Evolutionary conservation across 2,329 filamentous ascomycete species (phyloP), one percentile per base, ranked within the genome.

Genomic region (Pseudogymnoascus verrucosus): DNA sequence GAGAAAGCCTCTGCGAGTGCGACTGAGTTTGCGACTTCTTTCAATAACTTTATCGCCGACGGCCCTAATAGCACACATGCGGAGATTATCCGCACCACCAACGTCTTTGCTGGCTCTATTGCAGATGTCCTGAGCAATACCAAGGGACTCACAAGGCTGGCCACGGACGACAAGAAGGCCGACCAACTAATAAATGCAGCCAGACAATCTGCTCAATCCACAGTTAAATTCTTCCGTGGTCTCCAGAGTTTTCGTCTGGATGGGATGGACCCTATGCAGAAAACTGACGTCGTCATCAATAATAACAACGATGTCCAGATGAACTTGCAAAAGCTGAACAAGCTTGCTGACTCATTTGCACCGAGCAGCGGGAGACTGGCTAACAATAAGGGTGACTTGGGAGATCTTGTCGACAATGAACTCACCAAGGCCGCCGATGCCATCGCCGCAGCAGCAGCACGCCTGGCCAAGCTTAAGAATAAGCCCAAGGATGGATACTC

Each of bases 1-100:
- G 95, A 99, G 74, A 99, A 98, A 79, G 93, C 95, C 0, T 95
- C 93, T 6, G 87, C 92, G 8, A 96, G 88, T 68, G 91, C 95
- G 11, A 98, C 96, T 76, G 95, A 99, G 74, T 99, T 99, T 76
- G 95, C 93, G 1, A 98, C 93, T 0, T 89, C 95, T 0, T 99
- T 98, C 82, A 99, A 97, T 80, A 96, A 96, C 77, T 98, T 96
- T 76, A 96, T 99, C 71, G 95, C 93, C 6, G 95, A 99, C 73
- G 95, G 95, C 0, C 93, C 93, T 4, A 96, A 93, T 75, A 91
- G 90, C 73, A 88, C 87, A 8, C 91, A 97, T 72, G 85, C 89
- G 1, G 93, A 96, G 65, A 89, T 99, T 66, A 98, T 98, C 76
- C 92, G 92, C 74, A 91, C 91, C 0, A 90, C 96, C 70, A 95